phyloP scores from a whole-genome alignment of 1,284 basidiomycete genomes.

The Leccinum glutinopallens region DNA sequence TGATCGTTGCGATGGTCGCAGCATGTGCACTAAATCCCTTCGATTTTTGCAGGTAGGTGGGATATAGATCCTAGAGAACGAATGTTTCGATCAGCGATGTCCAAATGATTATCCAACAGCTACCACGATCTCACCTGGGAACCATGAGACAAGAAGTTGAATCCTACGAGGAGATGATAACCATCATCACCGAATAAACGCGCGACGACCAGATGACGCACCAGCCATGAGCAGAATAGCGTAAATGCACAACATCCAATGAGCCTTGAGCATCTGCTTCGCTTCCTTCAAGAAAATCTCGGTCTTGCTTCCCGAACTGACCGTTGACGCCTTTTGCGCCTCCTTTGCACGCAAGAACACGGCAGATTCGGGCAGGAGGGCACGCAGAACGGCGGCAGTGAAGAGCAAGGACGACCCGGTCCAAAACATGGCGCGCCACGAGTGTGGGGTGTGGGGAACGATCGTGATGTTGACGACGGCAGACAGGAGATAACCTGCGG shows the following conservation, averaged over 20 bases:
- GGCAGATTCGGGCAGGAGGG: constrained; percentile 79
- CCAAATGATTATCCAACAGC: constrained; percentile 58
- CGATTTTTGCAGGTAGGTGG: constrained; percentile 71
- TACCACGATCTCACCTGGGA: constrained; percentile 38
- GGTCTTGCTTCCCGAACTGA: constrained; percentile 56
- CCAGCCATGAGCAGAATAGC: constrained; percentile 79
- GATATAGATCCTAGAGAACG: constrained; percentile 64
- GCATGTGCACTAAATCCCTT: constrained; percentile 62
- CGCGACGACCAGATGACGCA: constrained; percentile 36
- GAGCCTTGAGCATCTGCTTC: constrained; percentile 75
- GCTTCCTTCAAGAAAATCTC: constrained; percentile 75
- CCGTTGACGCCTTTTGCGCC: constrained; percentile 42
- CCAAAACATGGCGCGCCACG: constrained; percentile 74
- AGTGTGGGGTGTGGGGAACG: constrained; percentile 53
- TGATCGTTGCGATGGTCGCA: constrained; percentile 88
- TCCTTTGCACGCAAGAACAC: constrained; percentile 71
- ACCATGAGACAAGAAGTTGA: constrained; percentile 93
- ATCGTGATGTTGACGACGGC: constrained; percentile 78
- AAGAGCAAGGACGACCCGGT: constrained; percentile 73
- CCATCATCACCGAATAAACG: neutral
- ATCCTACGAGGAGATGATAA: constrained; percentile 47
- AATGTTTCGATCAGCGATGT: constrained; percentile 11
- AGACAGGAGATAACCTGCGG: constrained; percentile 61
- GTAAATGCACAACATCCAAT: constrained; percentile 89
- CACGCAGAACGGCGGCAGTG: constrained; percentile 71